These are phyloP conservation scores for Coemansia sp. DNA, from an alignment of 192 early-diverging fungal genomes.

Conservation along the genomic window DNA sequence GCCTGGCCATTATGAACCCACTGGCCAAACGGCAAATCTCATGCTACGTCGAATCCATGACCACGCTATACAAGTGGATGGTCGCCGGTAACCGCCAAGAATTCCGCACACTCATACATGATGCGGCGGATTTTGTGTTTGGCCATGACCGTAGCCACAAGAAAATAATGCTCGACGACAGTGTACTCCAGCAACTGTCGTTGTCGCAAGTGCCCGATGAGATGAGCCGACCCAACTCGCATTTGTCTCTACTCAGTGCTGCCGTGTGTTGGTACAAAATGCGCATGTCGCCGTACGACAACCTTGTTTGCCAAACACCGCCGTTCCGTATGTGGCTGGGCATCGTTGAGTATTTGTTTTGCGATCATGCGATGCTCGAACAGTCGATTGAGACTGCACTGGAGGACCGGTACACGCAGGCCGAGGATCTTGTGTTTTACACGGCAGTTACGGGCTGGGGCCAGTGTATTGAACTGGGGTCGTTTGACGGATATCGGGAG, in stretches of 20 bases:
- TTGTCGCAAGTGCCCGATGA: slow-evolving; percentile 77
- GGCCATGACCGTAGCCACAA: slow-evolving; percentile 60
- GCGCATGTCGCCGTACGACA: slow-evolving; percentile 86
- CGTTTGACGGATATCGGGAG: slow-evolving; percentile 77
- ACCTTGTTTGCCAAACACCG: slow-evolving; percentile 94
- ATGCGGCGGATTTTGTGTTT: slow-evolving; percentile 86
- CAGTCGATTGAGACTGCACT: slow-evolving; percentile 84
- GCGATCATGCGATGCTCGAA: slow-evolving; percentile 77
- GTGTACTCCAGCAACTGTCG: slow-evolving; percentile 86
- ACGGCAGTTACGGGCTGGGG: slow-evolving; percentile 92
- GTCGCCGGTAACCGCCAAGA: slow-evolving; percentile 78
- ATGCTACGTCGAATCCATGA: slow-evolving; percentile 87
- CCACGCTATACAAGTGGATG: slow-evolving; percentile 94
- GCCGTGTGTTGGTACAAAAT: slow-evolving; percentile 92
- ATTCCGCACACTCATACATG: slow-evolving; percentile 70
- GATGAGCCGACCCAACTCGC: slow-evolving; percentile 79
- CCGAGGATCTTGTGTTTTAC: slow-evolving; percentile 85
- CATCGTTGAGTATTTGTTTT: slow-evolving; percentile 91
- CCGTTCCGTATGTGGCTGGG: slow-evolving; percentile 93
- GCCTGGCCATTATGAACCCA: slow-evolving; percentile 92
- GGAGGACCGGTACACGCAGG: slow-evolving; percentile 67
- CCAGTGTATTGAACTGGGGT: slow-evolving; percentile 80
- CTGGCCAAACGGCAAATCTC: slow-evolving; percentile 78
- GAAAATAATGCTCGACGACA: slow-evolving; percentile 76
- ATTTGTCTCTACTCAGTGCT: slow-evolving; percentile 90